phyloP scores from a whole-genome alignment of 2,329 filamentous ascomycete genomes.

The Fusarium vanettenii region DNA sequence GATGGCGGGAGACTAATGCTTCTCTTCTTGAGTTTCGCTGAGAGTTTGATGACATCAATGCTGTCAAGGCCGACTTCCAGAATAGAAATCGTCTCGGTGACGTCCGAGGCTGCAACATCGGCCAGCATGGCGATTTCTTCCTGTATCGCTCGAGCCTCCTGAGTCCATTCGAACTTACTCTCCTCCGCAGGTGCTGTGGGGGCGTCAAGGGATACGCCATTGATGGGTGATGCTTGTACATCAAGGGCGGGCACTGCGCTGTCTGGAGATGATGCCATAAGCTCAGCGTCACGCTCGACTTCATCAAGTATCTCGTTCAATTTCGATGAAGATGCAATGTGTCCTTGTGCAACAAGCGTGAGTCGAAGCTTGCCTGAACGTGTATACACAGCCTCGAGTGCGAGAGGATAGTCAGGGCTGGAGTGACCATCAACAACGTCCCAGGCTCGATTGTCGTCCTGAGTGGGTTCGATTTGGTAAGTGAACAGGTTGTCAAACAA shows the following conservation, averaged over 20 bases:
- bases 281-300: slow-evolving; percentile 46
- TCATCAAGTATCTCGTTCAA: slow-evolving; percentile 51
- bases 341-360: slow-evolving; percentile 68
- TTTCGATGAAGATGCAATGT: slow-evolving; percentile 46
- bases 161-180: slow-evolving; percentile 68
- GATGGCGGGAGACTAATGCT: slow-evolving; percentile 76
- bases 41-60: slow-evolving; percentile 89
- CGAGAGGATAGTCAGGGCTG: slow-evolving; percentile 77
- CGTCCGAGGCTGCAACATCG: slow-evolving; percentile 58
- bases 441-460: slow-evolving; percentile 63
- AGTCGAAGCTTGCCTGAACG: slow-evolving; percentile 61
- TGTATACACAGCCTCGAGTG: slow-evolving; percentile 76
- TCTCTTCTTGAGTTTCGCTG: slow-evolving; percentile 73
- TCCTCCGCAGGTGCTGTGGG: slow-evolving; percentile 48
- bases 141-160: slow-evolving; percentile 64
- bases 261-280: slow-evolving; percentile 16
- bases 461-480: slow-evolving; percentile 70
- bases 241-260: slow-evolving; percentile 15
- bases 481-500: slow-evolving; percentile 87
- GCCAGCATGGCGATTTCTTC: slow-evolving; percentile 73
- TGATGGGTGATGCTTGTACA: neutral
- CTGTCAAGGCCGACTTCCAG: slow-evolving; percentile 90
- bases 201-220: too few species aligned
- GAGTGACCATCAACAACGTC: slow-evolving; percentile 58
- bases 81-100: slow-evolving; percentile 73